A percentile compares a stretch with the other conserved stretches of the same genome.
Evolutionary conservation across 2,329 filamentous ascomycete species (phyloP).

Genomic region (Allantophomopsis cytisporea): DNA sequence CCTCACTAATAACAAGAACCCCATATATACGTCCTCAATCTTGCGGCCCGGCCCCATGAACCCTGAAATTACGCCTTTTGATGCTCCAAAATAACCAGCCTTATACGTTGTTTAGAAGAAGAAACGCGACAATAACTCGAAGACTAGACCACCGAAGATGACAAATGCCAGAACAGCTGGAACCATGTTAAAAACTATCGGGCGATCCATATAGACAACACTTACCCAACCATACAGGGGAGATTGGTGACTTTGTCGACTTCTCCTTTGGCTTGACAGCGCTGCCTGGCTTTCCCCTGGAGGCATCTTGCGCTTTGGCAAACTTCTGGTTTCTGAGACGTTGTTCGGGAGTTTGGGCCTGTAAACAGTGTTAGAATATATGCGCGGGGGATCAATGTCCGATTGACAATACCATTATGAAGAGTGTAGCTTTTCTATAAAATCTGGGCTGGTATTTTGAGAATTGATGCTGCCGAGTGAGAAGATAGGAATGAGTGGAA

Average conservation of each 20-base stretch:
- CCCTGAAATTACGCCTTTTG: background rate
- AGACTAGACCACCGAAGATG: conserved; percentile 20
- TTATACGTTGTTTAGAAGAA: conserved; percentile 10
- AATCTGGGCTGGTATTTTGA: no score
- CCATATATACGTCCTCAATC: no score
- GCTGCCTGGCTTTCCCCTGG: conserved; percentile 60
- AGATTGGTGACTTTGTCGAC: conserved; percentile 37
- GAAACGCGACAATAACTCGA: conserved; percentile 20
- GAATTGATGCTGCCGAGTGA: no score
- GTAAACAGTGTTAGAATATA: conserved; percentile 1
- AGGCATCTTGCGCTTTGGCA: conserved; percentile 56
- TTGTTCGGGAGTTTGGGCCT: conserved; percentile 80
- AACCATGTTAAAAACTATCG: conserved; percentile 1
- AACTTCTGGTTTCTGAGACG: conserved; percentile 71
- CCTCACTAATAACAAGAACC: no score
- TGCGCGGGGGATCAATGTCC: no score
- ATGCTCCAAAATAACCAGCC: background rate
- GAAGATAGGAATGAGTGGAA: no score
- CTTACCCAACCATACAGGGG: conserved; percentile 48
- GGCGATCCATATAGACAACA: background rate
- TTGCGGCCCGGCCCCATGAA: no score
- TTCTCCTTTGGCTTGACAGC: conserved; percentile 50
- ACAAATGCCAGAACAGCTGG: conserved; percentile 17
- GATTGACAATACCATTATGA: no score
- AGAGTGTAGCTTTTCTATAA: no score